Evolutionary conservation across 2,329 filamentous ascomycete genomes (phyloP).

Genomic region (Aspergillus ochraceus): DNA sequence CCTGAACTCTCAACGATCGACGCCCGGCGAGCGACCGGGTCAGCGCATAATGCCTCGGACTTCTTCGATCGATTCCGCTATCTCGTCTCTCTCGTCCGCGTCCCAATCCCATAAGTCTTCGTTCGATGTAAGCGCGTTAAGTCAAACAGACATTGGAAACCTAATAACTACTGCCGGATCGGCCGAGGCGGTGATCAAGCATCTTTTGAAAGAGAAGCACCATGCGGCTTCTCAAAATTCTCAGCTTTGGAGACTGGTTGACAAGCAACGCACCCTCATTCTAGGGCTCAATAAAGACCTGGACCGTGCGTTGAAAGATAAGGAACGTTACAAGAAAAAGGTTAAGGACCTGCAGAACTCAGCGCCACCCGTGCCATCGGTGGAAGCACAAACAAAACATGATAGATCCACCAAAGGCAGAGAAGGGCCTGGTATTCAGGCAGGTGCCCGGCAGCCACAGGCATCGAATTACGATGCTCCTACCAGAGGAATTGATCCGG

Average conservation of each 20-base stretch:
- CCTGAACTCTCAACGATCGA: slow-evolving; percentile 31
- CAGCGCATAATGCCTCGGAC: slow-evolving; percentile 62
- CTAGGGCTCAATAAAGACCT: slow-evolving; percentile 91
- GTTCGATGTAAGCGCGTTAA: slow-evolving; percentile 57
- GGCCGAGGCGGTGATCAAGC: slow-evolving; percentile 82
- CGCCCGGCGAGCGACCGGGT: slow-evolving; percentile 29
- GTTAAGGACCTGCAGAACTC: slow-evolving; percentile 70
- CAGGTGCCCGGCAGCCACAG: background rate
- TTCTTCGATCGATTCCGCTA: slow-evolving; percentile 89
- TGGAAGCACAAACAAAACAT: slow-evolving; percentile 9
- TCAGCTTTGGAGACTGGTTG: slow-evolving; percentile 91
- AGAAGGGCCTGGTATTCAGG: background rate
- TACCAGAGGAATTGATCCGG: background rate
- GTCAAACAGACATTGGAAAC: slow-evolving; percentile 71
- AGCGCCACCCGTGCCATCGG: slow-evolving; percentile 38
- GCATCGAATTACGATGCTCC: background rate
- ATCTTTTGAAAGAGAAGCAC: slow-evolving; percentile 87
- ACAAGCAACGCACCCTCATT: slow-evolving; percentile 94
- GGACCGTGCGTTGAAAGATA: slow-evolving; percentile 86
- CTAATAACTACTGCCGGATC: slow-evolving; percentile 84
- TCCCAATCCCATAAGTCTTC: slow-evolving; percentile 61
- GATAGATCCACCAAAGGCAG: slow-evolving; percentile 14
- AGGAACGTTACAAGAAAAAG: slow-evolving; percentile 89
- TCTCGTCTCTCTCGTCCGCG: slow-evolving; percentile 69
- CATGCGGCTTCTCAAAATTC: slow-evolving; percentile 84